These are phyloP conservation scores for Wolfiporia cocos DNA, from an alignment of 1,284 basidiomycete species.

Conservation along the genomic window DNA sequence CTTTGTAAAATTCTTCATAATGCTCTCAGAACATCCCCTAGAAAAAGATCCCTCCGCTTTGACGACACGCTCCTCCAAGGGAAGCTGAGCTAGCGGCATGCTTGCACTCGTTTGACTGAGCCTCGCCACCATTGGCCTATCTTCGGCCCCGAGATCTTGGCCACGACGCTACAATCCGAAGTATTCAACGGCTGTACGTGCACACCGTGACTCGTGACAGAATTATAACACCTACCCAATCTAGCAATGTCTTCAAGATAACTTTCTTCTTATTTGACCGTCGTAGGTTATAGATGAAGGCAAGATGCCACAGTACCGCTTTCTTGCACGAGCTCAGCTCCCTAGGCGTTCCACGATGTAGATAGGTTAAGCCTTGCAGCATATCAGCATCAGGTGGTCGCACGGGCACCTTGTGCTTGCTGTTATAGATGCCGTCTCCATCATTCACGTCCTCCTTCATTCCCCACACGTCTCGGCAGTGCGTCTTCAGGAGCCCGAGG, in stretches of 20 bases:
- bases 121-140: background rate
- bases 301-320: background rate
- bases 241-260: background rate
- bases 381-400: background rate
- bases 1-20: background rate
- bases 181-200: background rate
- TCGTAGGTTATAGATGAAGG: background rate
- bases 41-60: background rate
- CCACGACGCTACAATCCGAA: background rate
- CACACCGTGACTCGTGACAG: background rate
- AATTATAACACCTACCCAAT: background rate
- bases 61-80: background rate
- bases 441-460: conserved; percentile 13
- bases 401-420: background rate
- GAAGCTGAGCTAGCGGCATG: background rate
- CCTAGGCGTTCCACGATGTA: background rate
- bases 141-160: background rate
- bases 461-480: conserved; percentile 22
- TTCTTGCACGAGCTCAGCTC: background rate
- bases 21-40: background rate
- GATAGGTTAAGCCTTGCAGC: background rate
- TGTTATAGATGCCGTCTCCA: background rate
- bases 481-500: conserved; percentile 20
- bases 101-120: background rate
- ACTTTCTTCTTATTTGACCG: background rate